Percentiles rank a stretch among this genome's conserved stretches.
Conservation (phyloP, 83 land plant species). For the Picea abies region DNA sequence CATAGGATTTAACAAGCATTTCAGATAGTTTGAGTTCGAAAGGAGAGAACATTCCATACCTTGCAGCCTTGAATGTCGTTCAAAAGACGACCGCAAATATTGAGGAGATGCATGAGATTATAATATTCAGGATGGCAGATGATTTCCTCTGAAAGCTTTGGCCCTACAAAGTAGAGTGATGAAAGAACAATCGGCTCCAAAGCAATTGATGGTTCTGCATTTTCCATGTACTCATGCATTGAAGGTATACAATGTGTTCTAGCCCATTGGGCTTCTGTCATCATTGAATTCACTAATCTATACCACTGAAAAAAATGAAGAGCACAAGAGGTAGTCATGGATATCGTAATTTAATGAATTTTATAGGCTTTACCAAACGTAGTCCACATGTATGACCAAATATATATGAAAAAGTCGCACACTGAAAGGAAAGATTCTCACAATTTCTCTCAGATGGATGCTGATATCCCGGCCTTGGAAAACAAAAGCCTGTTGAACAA, state of each 20-base stretch:
- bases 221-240: slow-evolving; percentile 56
- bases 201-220: slow-evolving; percentile 57
- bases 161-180: slow-evolving; percentile 57
- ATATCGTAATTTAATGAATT: neutral
- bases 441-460: slow-evolving; percentile 52
- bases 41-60: slow-evolving; percentile 31
- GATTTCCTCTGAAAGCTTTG: slow-evolving; percentile 49
- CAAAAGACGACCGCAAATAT: slow-evolving; percentile 67
- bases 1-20: neutral
- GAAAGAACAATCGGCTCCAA: slow-evolving; percentile 74
- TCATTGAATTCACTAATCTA: slow-evolving; percentile 42
- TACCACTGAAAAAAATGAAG: slow-evolving; percentile 53
- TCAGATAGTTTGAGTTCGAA: neutral
- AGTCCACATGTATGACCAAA: no score
- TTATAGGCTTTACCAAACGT: neutral
- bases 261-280: slow-evolving; percentile 61
- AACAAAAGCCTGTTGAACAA: slow-evolving; percentile 33
- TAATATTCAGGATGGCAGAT: slow-evolving; percentile 32
- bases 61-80: slow-evolving; percentile 63
- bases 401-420: neutral
- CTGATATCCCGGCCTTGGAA: slow-evolving; percentile 53
- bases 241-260: slow-evolving; percentile 40
- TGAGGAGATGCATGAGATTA: slow-evolving; percentile 42
- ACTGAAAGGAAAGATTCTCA: slow-evolving; percentile 26
- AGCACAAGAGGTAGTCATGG: neutral